These are phyloP conservation scores for Dryadomyces quercivorus DNA, from an alignment of 2,329 filamentous ascomycete species.

Conservation along the genomic window DNA sequence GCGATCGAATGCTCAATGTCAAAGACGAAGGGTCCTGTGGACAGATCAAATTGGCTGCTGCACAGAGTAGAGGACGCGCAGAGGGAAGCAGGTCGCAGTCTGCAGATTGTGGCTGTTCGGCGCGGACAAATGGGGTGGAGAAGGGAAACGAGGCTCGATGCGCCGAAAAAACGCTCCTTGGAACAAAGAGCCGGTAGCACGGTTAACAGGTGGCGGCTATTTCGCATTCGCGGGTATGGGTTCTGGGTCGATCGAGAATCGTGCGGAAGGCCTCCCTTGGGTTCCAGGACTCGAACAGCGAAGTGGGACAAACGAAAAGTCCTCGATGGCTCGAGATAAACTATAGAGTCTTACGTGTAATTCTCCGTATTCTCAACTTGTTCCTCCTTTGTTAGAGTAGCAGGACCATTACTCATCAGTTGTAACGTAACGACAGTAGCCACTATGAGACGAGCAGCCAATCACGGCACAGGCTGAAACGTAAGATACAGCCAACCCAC, in stretches of 20 bases:
- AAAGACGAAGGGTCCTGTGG: no score
- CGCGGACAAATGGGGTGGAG: not conserved
- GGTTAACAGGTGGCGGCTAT: not conserved
- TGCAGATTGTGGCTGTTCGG: not conserved
- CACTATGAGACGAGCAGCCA: not conserved
- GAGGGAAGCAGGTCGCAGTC: not conserved
- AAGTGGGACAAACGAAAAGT: not conserved
- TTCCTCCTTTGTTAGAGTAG: not conserved
- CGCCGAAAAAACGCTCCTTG: not conserved
- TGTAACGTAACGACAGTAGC: not conserved
- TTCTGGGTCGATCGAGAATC: not conserved
- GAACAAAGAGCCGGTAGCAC: not conserved
- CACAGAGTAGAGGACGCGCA: not conserved
- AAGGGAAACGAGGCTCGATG: not conserved
- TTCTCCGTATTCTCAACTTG: not conserved
- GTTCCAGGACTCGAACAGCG: not conserved
- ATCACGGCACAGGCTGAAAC: not conserved
- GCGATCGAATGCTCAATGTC: no score
- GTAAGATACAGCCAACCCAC: not conserved
- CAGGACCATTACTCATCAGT: not conserved
- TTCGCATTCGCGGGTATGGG: not conserved
- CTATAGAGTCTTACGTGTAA: not conserved
- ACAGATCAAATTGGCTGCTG: no score
- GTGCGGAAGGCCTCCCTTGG: not conserved
- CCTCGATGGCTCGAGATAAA: not conserved